Percentiles rank a stretch among this genome's conserved stretches.
Evolutionary conservation across 106 monocot species (phyloP).

Genomic region (Agapanthus africanus): DNA sequence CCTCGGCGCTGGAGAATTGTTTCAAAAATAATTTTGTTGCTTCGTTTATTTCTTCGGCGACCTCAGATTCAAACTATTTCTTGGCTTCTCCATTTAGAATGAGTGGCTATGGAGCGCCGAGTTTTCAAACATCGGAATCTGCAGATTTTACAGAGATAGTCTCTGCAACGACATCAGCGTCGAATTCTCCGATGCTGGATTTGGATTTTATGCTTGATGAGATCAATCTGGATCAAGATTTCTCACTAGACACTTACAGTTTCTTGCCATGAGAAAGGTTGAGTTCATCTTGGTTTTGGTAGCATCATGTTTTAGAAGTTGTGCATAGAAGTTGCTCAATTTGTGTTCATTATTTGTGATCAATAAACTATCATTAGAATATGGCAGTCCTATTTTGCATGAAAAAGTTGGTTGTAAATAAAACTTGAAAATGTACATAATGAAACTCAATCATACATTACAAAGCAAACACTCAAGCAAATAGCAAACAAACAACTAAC

Average conservation of each 20-base stretch:
- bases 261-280: not conserved
- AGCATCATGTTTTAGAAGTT: not conserved
- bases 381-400: not conserved
- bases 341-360: not conserved
- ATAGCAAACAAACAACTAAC: too few relatives aligned
- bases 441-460: too few relatives aligned
- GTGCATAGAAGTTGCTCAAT: not conserved
- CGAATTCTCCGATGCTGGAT: slow-evolving; percentile 26
- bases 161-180: slow-evolving; percentile 22
- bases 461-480: too few relatives aligned
- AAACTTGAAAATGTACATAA: too few relatives aligned
- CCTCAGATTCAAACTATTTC: slow-evolving; percentile 26
- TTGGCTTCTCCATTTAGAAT: slow-evolving; percentile 2
- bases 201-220: not conserved
- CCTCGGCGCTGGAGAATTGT: not conserved
- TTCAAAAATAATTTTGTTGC: too few relatives aligned
- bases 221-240: not conserved
- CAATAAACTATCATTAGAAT: not conserved
- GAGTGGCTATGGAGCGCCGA: slow-evolving; percentile 1
- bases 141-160: slow-evolving; percentile 32
- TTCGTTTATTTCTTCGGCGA: not conserved
- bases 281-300: not conserved
- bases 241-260: not conserved
- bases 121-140: too few relatives aligned
- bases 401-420: too few relatives aligned